Conservation (phyloP, 2,329 filamentous ascomycete species). For the Diaporthe amygdali region DNA sequence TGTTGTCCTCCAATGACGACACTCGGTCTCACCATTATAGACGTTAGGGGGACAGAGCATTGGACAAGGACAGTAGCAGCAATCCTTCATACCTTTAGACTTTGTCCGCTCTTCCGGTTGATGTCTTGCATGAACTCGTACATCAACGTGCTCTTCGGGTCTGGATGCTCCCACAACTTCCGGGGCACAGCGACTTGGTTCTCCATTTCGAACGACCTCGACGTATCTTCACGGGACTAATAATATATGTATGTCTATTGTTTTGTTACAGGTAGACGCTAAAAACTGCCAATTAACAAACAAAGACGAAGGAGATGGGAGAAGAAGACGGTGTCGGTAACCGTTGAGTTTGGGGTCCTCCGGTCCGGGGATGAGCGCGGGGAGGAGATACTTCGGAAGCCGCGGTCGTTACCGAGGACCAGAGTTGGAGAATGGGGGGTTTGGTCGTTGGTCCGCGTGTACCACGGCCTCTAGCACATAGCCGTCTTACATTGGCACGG, state of each 20-base stretch:
- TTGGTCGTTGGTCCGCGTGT: neutral
- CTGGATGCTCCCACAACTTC: slow-evolving; percentile 72
- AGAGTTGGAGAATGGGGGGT: neutral
- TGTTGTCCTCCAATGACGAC: neutral
- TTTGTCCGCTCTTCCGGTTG: slow-evolving; percentile 61
- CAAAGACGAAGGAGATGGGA: neutral
- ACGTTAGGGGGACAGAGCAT: neutral
- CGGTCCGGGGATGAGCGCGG: slow-evolving; percentile 1
- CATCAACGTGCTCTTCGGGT: slow-evolving; percentile 67
- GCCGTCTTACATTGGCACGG: neutral
- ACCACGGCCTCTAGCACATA: neutral
- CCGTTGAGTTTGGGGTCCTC: neutral
- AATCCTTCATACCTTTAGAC: slow-evolving; percentile 56
- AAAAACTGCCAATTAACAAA: neutral
- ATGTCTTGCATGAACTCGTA: slow-evolving; percentile 69
- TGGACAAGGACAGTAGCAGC: neutral
- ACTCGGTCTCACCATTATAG: neutral
- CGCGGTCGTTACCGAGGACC: neutral
- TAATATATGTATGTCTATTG: neutral
- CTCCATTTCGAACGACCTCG: slow-evolving; percentile 10
- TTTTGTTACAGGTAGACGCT: neutral
- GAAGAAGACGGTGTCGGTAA: neutral
- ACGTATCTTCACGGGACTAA: neutral
- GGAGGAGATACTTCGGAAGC: neutral
- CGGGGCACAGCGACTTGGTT: slow-evolving; percentile 46